Evolutionary conservation across 2,329 filamentous ascomycete genomes (phyloP).

Genomic region (Alternaria sp.): DNA sequence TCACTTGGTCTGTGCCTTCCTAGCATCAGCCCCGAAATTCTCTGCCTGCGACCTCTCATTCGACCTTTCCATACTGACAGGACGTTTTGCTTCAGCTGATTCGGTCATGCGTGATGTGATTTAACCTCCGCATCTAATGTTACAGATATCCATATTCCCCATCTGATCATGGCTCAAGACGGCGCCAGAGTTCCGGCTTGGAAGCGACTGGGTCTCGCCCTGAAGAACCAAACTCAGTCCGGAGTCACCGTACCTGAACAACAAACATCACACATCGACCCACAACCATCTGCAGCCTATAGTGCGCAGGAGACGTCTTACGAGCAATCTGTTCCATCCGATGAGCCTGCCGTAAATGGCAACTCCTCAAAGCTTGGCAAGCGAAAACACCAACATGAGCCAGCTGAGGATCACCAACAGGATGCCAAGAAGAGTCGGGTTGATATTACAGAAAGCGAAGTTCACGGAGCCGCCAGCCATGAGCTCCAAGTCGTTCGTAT

Average conservation of each 20-base stretch:
- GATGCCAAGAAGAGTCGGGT: conserved; percentile 42
- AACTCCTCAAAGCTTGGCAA: conserved; percentile 49
- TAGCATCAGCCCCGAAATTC: conserved; percentile 43
- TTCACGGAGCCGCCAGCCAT: conserved; percentile 9
- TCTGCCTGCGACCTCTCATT: conserved; percentile 48
- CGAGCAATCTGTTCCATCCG: conserved; percentile 20
- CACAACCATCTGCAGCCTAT: conserved; percentile 19
- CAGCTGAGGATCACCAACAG: conserved; percentile 37
- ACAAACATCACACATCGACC: conserved; percentile 24
- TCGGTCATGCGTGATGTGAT: conserved; percentile 48
- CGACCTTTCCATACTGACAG: conserved; percentile 41
- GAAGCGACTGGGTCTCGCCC: conserved; percentile 67
- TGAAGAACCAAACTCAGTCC: conserved; percentile 61
- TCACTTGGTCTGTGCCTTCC: conserved; percentile 28
- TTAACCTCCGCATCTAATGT: conserved; percentile 31
- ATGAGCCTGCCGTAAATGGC: conserved; percentile 34
- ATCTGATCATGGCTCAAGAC: conserved; percentile 43
- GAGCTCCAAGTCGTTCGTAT: conserved; percentile 9
- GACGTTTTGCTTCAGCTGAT: conserved; percentile 42
- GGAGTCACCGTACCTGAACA: conserved; percentile 39
- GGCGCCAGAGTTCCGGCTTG: conserved; percentile 60
- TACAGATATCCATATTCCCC: conserved; percentile 37
- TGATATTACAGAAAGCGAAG: conserved; percentile 11
- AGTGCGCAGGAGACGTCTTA: conserved; percentile 16
- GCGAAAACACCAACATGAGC: conserved; percentile 44